Evolutionary conservation across 2,329 filamentous ascomycete genomes (phyloP).

Genomic region (Colletotrichum sp.): DNA sequence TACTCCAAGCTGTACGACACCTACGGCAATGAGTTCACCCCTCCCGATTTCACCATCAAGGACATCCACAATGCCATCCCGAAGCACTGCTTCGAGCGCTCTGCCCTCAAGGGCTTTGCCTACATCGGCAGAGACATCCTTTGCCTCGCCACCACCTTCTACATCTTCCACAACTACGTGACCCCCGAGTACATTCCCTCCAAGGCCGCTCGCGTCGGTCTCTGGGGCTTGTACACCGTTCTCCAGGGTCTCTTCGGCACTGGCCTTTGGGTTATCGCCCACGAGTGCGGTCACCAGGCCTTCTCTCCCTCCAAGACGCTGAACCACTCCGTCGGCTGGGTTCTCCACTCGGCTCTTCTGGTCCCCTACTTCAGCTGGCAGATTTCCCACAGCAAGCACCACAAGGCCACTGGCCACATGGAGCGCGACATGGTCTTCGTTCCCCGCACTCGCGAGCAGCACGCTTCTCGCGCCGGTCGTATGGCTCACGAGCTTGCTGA

Average conservation of each 20-base stretch:
- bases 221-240: slow-evolving; percentile 73
- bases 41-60: slow-evolving; percentile 97
- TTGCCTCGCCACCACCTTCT: slow-evolving; percentile 78
- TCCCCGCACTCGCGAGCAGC: slow-evolving; percentile 87
- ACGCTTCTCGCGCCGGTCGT: slow-evolving; percentile 76
- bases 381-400: slow-evolving; percentile 98
- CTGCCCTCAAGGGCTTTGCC: slow-evolving; percentile 72
- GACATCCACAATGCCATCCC: slow-evolving; percentile 96
- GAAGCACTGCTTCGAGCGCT: slow-evolving; percentile 95
- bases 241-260: slow-evolving; percentile 93
- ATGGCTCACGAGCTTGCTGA: slow-evolving; percentile 83
- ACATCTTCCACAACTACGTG: slow-evolving; percentile 86
- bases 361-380: slow-evolving; percentile 99
- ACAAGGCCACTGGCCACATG: slow-evolving; percentile 98
- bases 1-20: slow-evolving; percentile 82
- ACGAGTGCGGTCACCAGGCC: slow-evolving; percentile 97
- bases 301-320: slow-evolving; percentile 92
- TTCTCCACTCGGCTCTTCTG: slow-evolving; percentile 85
- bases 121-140: slow-evolving; percentile 87
- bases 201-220: slow-evolving; percentile 66
- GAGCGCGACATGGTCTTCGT: slow-evolving; percentile 99
- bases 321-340: slow-evolving; percentile 92
- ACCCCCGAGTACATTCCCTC: slow-evolving; percentile 84
- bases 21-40: slow-evolving; percentile 92
- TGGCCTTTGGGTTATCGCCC: slow-evolving; percentile 93